A percentile compares a stretch with the other conserved stretches of the same genome.
These are phyloP conservation scores for Xylariaceae sp. DNA, from an alignment of 2,329 filamentous ascomycete species.

Conservation along the genomic window DNA sequence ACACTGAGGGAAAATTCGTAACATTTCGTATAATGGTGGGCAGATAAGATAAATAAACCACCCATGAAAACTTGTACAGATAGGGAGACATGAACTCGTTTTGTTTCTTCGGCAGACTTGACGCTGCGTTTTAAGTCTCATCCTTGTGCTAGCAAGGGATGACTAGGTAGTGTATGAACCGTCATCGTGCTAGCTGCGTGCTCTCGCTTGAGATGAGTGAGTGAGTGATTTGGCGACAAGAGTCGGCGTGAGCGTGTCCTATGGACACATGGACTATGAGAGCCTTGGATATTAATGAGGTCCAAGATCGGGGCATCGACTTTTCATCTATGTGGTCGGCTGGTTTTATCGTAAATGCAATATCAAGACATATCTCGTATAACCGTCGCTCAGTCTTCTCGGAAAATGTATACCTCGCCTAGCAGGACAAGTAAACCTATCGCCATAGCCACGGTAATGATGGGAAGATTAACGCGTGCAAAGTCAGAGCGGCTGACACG, in stretches of 20 bases:
- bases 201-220: not conserved
- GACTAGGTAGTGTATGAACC: too few species aligned
- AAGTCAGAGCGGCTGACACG: slow-evolving; percentile 59
- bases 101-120: too few species aligned
- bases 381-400: slow-evolving; percentile 8
- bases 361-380: not conserved
- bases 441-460: slow-evolving; percentile 61
- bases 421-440: slow-evolving; percentile 50
- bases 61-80: too few species aligned
- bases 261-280: not conserved
- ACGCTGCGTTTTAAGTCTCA: too few species aligned
- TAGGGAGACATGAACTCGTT: too few species aligned
- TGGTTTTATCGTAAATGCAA: not conserved
- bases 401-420: slow-evolving; percentile 52
- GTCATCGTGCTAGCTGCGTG: too few species aligned
- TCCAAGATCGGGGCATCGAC: not conserved
- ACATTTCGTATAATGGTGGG: too few species aligned
- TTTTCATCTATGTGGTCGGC: not conserved
- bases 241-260: not conserved
- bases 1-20: too few species aligned
- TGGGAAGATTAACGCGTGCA: slow-evolving; percentile 62
- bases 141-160: too few species aligned
- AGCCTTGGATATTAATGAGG: not conserved
- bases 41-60: too few species aligned
- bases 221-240: not conserved